Conservation (phyloP, 1,284 basidiomycete genomes). For the Chalciporus sp. region DNA sequence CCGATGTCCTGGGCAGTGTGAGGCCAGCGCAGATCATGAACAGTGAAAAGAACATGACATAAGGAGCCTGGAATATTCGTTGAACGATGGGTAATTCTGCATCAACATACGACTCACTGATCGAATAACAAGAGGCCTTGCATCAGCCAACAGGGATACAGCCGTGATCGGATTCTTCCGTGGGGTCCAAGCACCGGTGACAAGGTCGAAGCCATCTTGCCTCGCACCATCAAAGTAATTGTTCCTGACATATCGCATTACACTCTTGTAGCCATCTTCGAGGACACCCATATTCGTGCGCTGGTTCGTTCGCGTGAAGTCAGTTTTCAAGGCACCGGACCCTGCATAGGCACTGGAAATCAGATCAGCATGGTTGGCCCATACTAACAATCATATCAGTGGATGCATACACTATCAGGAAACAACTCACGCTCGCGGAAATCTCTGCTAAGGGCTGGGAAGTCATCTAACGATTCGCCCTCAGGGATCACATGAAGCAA, state of each 20-base stretch:
- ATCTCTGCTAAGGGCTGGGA: slow-evolving; percentile 76
- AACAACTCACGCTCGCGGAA: slow-evolving; percentile 81
- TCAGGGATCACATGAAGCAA: slow-evolving; percentile 70
- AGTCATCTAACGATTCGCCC: slow-evolving; percentile 75
- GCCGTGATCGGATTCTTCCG: slow-evolving; percentile 67
- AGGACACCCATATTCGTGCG: slow-evolving; percentile 79
- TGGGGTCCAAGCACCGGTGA: slow-evolving; percentile 90
- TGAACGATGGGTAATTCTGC: slow-evolving; percentile 7
- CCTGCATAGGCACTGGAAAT: slow-evolving; percentile 94
- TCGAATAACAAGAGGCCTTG: slow-evolving; percentile 78
- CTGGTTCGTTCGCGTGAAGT: slow-evolving; percentile 94
- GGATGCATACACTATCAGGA: slow-evolving; percentile 1
- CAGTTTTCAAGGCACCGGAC: slow-evolving; percentile 95
- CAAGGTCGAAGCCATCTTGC: slow-evolving; percentile 91
- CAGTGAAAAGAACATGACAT: slow-evolving; percentile 76
- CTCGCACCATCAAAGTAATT: slow-evolving; percentile 96
- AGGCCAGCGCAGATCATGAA: slow-evolving; percentile 88
- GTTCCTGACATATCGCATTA: slow-evolving; percentile 91
- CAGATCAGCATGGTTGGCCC: slow-evolving; percentile 96
- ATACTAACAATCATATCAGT: slow-evolving; percentile 60
- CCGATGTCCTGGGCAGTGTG: slow-evolving; percentile 80
- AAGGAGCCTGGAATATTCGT: slow-evolving; percentile 69
- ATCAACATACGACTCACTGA: slow-evolving; percentile 56
- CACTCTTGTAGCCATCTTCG: slow-evolving; percentile 88
- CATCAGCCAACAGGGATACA: slow-evolving; percentile 74